Evolutionary conservation across 371 early-diverging fungal species (phyloP), one percentile per base, ranked within the genome.

Genomic region (Cokeromyces recurvatus): DNA sequence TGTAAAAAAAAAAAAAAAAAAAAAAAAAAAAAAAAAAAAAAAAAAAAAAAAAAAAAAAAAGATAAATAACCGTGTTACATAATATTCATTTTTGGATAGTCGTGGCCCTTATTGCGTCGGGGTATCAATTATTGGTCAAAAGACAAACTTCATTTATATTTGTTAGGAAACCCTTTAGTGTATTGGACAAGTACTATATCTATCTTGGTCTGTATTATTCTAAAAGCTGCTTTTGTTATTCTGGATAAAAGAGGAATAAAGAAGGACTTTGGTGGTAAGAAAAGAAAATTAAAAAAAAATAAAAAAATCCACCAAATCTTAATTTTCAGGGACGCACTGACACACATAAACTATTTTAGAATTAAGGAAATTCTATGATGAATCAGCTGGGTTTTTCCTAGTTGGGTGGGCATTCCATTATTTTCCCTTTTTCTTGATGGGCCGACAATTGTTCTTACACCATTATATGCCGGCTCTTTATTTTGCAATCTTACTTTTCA

Each of bases 401-500:
- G 54, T 89, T 38, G 94, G 88, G 8, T 99, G 97, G 97, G 48
- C 78, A 7, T 64, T 92, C 29, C 99, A 99, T 68, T 98, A 88
- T 66, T 54, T 93, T 3, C 99, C 99, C 7, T 99, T 98, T 76
- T 96, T 95, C 77, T 61, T 97, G 43, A 92, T 95, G 91, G 91
- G 89, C 3, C 86, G 99, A 24, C 90, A 92, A 63, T 75, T 98
- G 11, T 99, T 98, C 66, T 73, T 99, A 49, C 99, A 98, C 67
- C 99, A 99, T 66, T 99, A 99, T 62, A 84, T 98, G 47, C 98
- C 99, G 8, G 89, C 94, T 8, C 80, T 95, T 9, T 90, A 91
- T 57, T 84, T 89, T 55, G 71, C 87, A 23, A 85, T 96, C 50
- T 68, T 93, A 32, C 60, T 87, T 9, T 76, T 85, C 39, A 77